Conservation (phyloP, 2,329 filamentous ascomycete species). For the Penicillium concentricum region DNA sequence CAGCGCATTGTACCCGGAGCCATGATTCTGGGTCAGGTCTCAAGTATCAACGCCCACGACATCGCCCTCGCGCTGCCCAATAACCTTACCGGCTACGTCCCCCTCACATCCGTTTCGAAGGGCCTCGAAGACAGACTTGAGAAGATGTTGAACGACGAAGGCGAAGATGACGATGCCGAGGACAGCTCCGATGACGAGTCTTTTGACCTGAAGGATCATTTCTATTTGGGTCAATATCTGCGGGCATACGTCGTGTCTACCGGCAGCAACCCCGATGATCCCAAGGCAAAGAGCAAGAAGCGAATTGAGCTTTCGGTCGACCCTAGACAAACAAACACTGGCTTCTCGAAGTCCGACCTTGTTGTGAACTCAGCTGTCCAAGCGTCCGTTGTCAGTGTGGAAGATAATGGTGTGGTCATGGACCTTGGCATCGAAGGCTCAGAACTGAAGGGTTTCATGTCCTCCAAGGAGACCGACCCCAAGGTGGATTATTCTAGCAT, state of each 20-base stretch:
- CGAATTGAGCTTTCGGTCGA: constrained; percentile 85
- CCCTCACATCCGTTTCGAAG: constrained; percentile 88
- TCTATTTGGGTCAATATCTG: constrained; percentile 82
- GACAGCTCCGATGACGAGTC: constrained; percentile 53
- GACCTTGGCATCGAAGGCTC: constrained; percentile 73
- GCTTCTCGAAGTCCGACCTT: constrained; percentile 69
- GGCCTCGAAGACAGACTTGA: constrained; percentile 74
- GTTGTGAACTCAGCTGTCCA: constrained; percentile 77
- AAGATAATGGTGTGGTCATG: constrained; percentile 95
- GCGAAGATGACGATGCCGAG: constrained; percentile 56
- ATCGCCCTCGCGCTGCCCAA: constrained; percentile 84
- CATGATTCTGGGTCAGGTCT: constrained; percentile 82
- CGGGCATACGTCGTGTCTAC: constrained; percentile 81
- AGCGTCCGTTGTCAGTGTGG: constrained; percentile 84
- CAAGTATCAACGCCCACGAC: constrained; percentile 74
- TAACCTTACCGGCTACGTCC: constrained; percentile 84
- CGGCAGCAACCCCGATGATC: constrained; percentile 51
- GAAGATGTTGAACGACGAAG: constrained; percentile 59
- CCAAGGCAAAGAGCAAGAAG: constrained; percentile 66
- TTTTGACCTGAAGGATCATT: constrained; percentile 72
- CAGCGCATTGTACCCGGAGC: constrained; percentile 83
- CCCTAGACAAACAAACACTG: constrained; percentile 74
- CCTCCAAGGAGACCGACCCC: constrained; percentile 74
- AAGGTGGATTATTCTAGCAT: constrained; percentile 65
- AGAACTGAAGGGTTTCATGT: constrained; percentile 76